Evolutionary conservation across 352 stramenopile genomes (phyloP).

Genomic region (Pilasporangium apinafurcum): DNA sequence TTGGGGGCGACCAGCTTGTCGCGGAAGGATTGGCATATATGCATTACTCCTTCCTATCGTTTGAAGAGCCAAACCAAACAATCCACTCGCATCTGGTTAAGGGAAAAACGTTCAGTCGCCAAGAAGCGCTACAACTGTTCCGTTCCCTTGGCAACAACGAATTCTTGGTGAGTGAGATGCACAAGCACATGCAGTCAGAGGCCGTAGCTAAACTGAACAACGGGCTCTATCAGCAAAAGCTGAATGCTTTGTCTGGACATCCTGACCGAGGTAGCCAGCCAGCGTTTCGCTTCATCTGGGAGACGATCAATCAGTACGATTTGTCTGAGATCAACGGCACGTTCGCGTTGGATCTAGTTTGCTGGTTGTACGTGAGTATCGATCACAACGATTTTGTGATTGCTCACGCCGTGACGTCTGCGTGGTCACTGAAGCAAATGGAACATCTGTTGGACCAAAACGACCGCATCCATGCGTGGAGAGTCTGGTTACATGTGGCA

Average conservation of each 20-base stretch:
- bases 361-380: constrained; percentile 21
- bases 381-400: constrained; percentile 29
- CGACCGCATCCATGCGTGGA: constrained; percentile 19
- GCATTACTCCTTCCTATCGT: constrained; percentile 26
- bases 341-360: constrained; percentile 18
- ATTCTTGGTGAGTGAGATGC: constrained; percentile 5
- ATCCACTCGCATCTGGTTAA: background rate
- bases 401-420: constrained; percentile 20
- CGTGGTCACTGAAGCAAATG: constrained; percentile 26
- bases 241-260: constrained; percentile 21
- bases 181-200: background rate
- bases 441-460: constrained; percentile 18
- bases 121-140: constrained; percentile 3
- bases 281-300: constrained; percentile 9
- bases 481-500: constrained; percentile 23
- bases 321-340: constrained; percentile 11
- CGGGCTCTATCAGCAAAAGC: constrained; percentile 7
- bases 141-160: constrained; percentile 7
- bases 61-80: constrained; percentile 5
- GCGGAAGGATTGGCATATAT: constrained; percentile 26
- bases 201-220: constrained; percentile 1
- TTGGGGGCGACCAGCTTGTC: constrained; percentile 15
- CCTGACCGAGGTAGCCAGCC: constrained; percentile 2
- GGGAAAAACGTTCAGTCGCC: constrained; percentile 11
- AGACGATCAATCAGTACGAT: constrained; percentile 12